A percentile compares a stretch with the other conserved stretches of the same genome.
Evolutionary conservation across 1,284 basidiomycete species (phyloP).

Genomic region (Malassezia pachydermatis): DNA sequence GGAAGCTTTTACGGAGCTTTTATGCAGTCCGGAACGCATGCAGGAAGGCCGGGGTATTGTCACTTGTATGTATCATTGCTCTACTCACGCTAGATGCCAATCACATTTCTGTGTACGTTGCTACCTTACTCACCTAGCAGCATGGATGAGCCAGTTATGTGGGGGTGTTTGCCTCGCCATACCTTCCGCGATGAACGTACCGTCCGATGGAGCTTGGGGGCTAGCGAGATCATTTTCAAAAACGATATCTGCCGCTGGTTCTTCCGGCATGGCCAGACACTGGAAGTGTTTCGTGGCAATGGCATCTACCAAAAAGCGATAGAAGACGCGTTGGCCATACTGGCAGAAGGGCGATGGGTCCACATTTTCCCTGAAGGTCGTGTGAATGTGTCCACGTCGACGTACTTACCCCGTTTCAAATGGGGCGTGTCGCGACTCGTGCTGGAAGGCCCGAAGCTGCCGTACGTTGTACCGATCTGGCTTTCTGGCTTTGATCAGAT

Average conservation of each 20-base stretch:
- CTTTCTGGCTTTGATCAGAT: conserved; percentile 55
- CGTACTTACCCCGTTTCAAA: conserved; percentile 70
- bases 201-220: conserved; percentile 75
- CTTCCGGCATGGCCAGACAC: conserved; percentile 79
- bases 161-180: conserved; percentile 27
- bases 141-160: conserved; percentile 42
- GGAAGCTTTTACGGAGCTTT: conserved; percentile 26
- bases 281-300: conserved; percentile 79
- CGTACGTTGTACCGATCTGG: conserved; percentile 88
- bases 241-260: conserved; percentile 61
- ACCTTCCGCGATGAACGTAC: conserved; percentile 46
- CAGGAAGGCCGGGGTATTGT: conserved; percentile 27
- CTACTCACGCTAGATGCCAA: conserved; percentile 26
- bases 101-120: conserved; percentile 43
- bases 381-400: conserved; percentile 59
- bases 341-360: conserved; percentile 78
- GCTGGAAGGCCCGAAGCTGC: conserved; percentile 46
- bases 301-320: conserved; percentile 84
- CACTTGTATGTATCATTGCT: conserved; percentile 25
- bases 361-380: conserved; percentile 91
- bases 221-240: conserved; percentile 90
- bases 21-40: conserved; percentile 23
- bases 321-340: conserved; percentile 65
- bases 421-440: conserved; percentile 74
- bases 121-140: too few relatives aligned